These are phyloP conservation scores for Yamadazyma atlantica DNA, from an alignment of 1,139 yeast species.

Conservation along the genomic window DNA sequence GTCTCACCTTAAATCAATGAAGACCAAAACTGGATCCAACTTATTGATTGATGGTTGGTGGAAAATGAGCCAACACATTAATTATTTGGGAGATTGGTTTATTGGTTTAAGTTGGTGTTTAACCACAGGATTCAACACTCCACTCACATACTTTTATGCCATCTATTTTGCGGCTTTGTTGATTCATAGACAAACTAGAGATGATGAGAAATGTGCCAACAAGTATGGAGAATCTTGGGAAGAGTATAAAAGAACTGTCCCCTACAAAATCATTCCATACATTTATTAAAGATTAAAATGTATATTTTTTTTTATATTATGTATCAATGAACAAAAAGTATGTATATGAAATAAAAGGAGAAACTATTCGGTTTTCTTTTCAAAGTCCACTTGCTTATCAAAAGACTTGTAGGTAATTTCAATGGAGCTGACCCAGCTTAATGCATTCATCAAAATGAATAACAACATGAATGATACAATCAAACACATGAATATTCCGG, in stretches of 20 bases:
- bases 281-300: conserved; percentile 51
- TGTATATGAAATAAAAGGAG: neutral
- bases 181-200: conserved; percentile 86
- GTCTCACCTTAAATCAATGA: conserved; percentile 59
- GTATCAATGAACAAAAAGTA: neutral
- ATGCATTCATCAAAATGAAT: conserved; percentile 51
- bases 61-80: conserved; percentile 89
- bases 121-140: conserved; percentile 80
- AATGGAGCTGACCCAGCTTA: conserved; percentile 59
- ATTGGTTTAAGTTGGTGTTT: conserved; percentile 92
- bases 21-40: conserved; percentile 76
- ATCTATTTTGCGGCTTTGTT: conserved; percentile 78
- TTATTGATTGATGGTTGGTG: conserved; percentile 94
- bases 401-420: conserved; percentile 72
- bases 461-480: conserved; percentile 57
- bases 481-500: conserved; percentile 68
- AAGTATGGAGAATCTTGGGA: conserved; percentile 89
- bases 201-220: conserved; percentile 83
- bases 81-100: conserved; percentile 94
- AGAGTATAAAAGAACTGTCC: conserved; percentile 76
- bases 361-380: conserved; percentile 58
- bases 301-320: conserved; percentile 1
- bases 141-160: conserved; percentile 84
- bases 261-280: conserved; percentile 87
- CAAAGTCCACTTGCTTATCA: conserved; percentile 63